Percentiles rank a stretch among this genome's conserved stretches.
These are phyloP conservation scores for Ceratocystis smalleyi DNA, from an alignment of 2,329 filamentous ascomycete species.

Conservation along the genomic window DNA sequence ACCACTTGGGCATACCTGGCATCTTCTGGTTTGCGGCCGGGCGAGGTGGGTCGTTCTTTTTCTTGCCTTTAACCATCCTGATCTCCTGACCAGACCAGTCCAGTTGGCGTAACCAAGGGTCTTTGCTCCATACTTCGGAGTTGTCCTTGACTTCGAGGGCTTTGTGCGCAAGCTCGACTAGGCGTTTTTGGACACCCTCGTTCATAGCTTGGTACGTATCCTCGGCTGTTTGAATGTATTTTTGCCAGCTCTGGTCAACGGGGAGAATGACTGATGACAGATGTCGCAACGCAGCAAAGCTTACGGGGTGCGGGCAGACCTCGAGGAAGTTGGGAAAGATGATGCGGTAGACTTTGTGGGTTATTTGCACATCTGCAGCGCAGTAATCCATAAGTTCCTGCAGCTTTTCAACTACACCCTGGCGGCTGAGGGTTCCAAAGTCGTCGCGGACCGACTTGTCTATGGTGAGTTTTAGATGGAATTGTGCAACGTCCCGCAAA, in stretches of 20 bases:
- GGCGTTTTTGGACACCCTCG: slow-evolving; percentile 59
- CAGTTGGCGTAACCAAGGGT: slow-evolving; percentile 84
- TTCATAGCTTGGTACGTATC: slow-evolving; percentile 65
- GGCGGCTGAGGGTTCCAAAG: slow-evolving; percentile 66
- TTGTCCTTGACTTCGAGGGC: slow-evolving; percentile 60
- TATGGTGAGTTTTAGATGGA: slow-evolving; percentile 80
- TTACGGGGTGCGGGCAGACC: slow-evolving; percentile 90
- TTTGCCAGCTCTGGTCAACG: slow-evolving; percentile 73
- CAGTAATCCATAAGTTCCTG: slow-evolving; percentile 86
- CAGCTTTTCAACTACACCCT: slow-evolving; percentile 53
- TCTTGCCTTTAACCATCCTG: slow-evolving; percentile 81
- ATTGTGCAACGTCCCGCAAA: slow-evolving; percentile 84
- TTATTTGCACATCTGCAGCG: slow-evolving; percentile 82
- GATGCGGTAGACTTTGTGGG: slow-evolving; percentile 83
- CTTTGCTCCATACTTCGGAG: slow-evolving; percentile 52
- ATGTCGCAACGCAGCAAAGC: slow-evolving; percentile 84
- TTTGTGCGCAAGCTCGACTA: slow-evolving; percentile 58
- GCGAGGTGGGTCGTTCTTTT: slow-evolving; percentile 63
- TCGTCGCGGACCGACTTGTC: slow-evolving; percentile 79
- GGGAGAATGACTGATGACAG: slow-evolving; percentile 88
- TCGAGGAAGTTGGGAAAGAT: slow-evolving; percentile 82
- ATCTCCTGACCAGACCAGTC: slow-evolving; percentile 93
- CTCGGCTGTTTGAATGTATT: slow-evolving; percentile 72
- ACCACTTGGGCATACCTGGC: slow-evolving; percentile 91
- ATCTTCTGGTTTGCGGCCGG: slow-evolving; percentile 76